Percentiles rank a stretch among this genome's conserved stretches.
phyloP scores from a whole-genome alignment of 352 stramenopile species.

The Phytophthora chlamydospora region DNA sequence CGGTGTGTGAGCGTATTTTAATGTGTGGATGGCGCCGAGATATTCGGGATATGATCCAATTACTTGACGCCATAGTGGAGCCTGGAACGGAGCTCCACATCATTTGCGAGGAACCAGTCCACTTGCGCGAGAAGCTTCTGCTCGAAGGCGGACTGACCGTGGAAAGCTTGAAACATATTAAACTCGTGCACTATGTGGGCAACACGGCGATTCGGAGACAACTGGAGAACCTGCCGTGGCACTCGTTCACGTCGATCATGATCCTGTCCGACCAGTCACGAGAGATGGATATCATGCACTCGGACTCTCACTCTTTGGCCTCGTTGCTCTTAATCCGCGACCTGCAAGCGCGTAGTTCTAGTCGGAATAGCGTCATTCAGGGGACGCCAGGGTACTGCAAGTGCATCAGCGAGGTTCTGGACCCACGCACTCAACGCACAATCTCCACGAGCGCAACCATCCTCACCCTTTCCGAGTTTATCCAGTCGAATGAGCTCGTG shows the following conservation, averaged over 20 bases:
- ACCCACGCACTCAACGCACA: conserved; percentile 80
- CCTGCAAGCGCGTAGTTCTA: conserved; percentile 44
- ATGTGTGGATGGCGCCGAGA: conserved; percentile 88
- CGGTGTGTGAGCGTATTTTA: conserved; percentile 58
- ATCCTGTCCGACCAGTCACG: conserved; percentile 72
- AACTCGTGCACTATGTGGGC: conserved; percentile 65
- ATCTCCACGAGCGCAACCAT: conserved; percentile 74
- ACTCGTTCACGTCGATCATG: conserved; percentile 79
- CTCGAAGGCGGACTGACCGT: conserved; percentile 60
- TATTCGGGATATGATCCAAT: conserved; percentile 82
- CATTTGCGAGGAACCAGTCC: conserved; percentile 67
- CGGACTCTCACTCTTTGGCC: conserved; percentile 81
- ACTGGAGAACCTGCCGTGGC: conserved; percentile 54
- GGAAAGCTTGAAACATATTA: conserved; percentile 57
- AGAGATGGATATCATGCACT: conserved; percentile 78
- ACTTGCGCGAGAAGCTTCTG: conserved; percentile 66
- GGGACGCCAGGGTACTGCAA: conserved; percentile 45
- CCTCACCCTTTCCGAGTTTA: conserved; percentile 71
- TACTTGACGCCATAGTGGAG: conserved; percentile 71
- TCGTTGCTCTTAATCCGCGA: conserved; percentile 82
- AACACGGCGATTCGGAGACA: conserved; percentile 79
- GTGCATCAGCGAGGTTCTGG: conserved; percentile 84
- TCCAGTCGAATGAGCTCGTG: conserved; percentile 87
- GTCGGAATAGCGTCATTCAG: conserved; percentile 18
- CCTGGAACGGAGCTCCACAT: conserved; percentile 70